Conservation (phyloP, 78 protist species). For the Cyanophora paradoxa region DNA sequence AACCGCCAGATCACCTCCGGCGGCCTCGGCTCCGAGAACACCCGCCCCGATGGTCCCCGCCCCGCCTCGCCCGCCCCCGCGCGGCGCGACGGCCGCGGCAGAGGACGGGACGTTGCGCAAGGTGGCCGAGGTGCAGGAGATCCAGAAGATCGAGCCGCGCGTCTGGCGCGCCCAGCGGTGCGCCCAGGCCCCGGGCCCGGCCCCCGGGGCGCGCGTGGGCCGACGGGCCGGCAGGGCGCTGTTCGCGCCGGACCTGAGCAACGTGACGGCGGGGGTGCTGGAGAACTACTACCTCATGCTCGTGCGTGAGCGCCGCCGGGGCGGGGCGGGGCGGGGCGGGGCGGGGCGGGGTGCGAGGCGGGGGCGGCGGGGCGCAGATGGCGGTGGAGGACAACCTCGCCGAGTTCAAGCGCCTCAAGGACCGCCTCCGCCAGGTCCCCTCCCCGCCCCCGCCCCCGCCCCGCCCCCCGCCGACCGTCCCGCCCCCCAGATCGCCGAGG, state of each 20-base stretch:
- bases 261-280: neutral
- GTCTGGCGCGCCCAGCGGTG: neutral
- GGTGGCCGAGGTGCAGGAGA: neutral
- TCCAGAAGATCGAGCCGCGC: neutral
- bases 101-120: neutral
- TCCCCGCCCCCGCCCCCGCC: too few species aligned
- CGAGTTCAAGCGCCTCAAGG: conserved; percentile 2
- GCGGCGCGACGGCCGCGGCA: neutral
- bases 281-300: neutral
- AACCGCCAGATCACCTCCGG: neutral
- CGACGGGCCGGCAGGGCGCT: too few species aligned
- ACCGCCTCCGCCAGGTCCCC: too few species aligned
- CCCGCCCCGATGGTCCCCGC: too few species aligned
- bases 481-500: neutral
- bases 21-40: neutral
- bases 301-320: too few species aligned
- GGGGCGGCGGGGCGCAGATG: too few species aligned
- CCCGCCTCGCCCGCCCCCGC: neutral
- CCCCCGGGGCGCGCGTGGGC: neutral
- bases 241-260: neutral
- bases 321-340: too few species aligned
- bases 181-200: too few species aligned
- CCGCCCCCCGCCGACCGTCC: too few species aligned
- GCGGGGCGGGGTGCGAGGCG: too few species aligned
- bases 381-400: conserved; percentile 2